Evolutionary conservation across 768 basidiomycete species (phyloP), one percentile per base, ranked within the genome.

Genomic region (Termitomyces sp.): DNA sequence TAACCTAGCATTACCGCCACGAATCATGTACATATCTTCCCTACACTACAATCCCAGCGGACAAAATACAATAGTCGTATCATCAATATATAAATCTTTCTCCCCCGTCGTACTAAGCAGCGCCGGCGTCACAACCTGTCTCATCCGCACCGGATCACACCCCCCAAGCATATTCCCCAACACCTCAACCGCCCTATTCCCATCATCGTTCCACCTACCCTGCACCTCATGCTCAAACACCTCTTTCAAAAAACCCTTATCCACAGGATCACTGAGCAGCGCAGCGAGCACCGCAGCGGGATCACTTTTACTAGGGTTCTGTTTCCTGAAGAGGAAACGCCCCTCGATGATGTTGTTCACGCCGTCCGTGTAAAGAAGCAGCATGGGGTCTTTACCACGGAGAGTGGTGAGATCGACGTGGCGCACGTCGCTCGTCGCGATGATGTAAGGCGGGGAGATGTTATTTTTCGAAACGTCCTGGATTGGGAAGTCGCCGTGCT

Each of bases 101-200:
- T 61, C 54, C 31, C 54, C 53, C 22, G 38, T 52, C 5, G 41
- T 42, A 27, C 49, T 56, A 36, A 59, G 41, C 16, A 56, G 46
- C 16, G 45, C 52, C 3, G 60, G 54, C 35, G 42, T 52, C 45
- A 56, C 46, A 6, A 56, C 56, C 44, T 61, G 49, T 23, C 16
- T 43, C 45, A 61, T 46, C 9, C 57, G 53, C 52, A 39, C 33
- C 2, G 36, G 48, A 38, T 61, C 60, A 20, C 47, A 29, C 16
- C 60, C 60, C 39, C 52, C 60, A 32, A 61, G 60, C 27, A 61
- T 53, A 32, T 61, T 59, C 12, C 57, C 60, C 13, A 61, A 52
- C 13, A 61, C 15, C 20, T 61, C 57, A n/a, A 61, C 57, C 11
- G 52, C 57, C 15, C 60, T 39, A 38, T 61, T 61, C 15, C 54